Conservation (phyloP, 2,329 filamentous ascomycete genomes). For the Aspergillus fructus region DNA sequence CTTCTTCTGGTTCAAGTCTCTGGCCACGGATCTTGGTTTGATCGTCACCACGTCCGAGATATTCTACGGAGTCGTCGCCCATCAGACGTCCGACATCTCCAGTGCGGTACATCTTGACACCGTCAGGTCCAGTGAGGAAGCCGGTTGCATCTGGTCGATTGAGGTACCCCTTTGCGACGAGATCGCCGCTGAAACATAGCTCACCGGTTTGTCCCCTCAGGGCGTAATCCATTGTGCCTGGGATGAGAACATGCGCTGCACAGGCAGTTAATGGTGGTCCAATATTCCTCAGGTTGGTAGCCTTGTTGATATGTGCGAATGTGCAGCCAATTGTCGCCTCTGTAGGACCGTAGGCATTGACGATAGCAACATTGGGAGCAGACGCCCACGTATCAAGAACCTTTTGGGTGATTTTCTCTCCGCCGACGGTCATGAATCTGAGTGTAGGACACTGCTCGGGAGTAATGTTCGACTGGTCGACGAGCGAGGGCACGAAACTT, state of each 20-base stretch:
- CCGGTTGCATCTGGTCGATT: conserved; percentile 29
- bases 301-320: conserved; percentile 24
- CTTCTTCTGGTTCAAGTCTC: conserved; percentile 75
- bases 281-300: conserved; percentile 31
- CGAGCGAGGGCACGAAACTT: conserved; percentile 30
- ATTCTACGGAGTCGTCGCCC: conserved; percentile 70
- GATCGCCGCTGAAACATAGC: conserved; percentile 28
- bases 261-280: conserved; percentile 27
- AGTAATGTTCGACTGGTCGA: conserved; percentile 24
- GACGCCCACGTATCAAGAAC: conserved; percentile 33
- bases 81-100: conserved; percentile 81
- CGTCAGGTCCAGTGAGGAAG: conserved; percentile 19
- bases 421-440: conserved; percentile 33
- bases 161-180: conserved; percentile 30
- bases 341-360: conserved; percentile 37
- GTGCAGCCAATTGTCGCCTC: conserved; percentile 37
- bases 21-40: conserved; percentile 83
- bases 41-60: conserved; percentile 72
- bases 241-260: conserved; percentile 27
- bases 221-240: conserved; percentile 23
- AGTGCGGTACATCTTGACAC: conserved; percentile 66
- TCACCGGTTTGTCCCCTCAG: conserved; percentile 30
- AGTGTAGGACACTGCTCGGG: conserved; percentile 27
- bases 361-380: conserved; percentile 22
- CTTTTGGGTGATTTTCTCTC: conserved; percentile 35